phyloP scores from a whole-genome alignment of 148 eudicot species.

The Salicornia ramosissima region DNA sequence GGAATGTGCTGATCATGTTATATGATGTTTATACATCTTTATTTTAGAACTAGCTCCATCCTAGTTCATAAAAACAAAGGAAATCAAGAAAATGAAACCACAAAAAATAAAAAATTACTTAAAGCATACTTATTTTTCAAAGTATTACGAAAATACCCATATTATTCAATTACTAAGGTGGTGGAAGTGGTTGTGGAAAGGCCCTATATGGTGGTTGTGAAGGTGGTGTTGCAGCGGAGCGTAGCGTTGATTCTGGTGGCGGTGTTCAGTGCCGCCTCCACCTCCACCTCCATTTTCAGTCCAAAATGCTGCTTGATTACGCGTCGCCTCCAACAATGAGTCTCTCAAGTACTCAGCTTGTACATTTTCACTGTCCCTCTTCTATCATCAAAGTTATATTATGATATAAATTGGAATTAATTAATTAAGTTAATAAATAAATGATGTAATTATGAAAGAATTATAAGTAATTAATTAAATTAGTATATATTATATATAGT shows the following conservation, averaged over 20 bases:
- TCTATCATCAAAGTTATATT: constrained; percentile 37
- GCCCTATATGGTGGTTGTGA: constrained; percentile 34
- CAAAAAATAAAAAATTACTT: not conserved
- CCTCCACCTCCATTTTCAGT: constrained; percentile 35
- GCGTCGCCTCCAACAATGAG: constrained; percentile 65
- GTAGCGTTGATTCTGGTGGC: constrained; percentile 21
- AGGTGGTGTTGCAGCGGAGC: constrained; percentile 23
- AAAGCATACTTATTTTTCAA: not conserved
- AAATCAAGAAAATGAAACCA: not conserved
- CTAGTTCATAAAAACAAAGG: not conserved
- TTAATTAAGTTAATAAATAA: too few species aligned
- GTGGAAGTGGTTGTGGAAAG: constrained; percentile 39
- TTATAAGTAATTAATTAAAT: too few species aligned
- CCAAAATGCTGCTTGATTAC: constrained; percentile 53
- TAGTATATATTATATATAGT: too few species aligned
- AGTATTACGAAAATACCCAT: not conserved
- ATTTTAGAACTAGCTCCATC: not conserved
- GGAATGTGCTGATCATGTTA: not conserved
- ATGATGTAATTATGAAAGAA: too few species aligned
- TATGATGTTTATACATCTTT: constrained; percentile 18
- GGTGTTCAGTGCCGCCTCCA: constrained; percentile 26
- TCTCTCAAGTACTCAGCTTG: constrained; percentile 80
- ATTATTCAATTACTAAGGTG: constrained; percentile 26
- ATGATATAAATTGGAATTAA: too few species aligned
- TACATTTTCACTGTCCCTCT: constrained; percentile 60